phyloP scores from a whole-genome alignment of 2,329 filamentous ascomycete species.

The Coniochaeta ligniaria region DNA sequence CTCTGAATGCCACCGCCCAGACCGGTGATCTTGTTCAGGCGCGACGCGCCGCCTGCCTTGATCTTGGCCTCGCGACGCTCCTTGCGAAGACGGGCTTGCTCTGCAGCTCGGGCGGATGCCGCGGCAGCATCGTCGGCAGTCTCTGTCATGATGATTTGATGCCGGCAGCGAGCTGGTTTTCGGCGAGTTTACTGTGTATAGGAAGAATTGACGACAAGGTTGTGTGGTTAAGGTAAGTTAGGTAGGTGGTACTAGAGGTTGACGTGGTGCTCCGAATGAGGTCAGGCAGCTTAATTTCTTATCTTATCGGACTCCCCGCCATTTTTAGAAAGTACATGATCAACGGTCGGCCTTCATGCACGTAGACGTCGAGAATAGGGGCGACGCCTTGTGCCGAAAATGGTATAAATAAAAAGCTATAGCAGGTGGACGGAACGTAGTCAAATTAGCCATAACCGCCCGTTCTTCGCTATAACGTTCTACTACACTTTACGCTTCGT shows the following conservation, averaged over 20 bases:
- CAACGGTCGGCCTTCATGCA: no score
- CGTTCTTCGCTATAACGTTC: not conserved
- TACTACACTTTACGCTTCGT: not conserved
- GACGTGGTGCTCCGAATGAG: not conserved
- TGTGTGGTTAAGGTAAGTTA: no score
- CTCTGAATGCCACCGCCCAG: conserved; percentile 51
- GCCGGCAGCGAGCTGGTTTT: not conserved
- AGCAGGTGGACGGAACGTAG: not conserved
- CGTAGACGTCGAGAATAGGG: no score
- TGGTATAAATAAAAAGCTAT: no score
- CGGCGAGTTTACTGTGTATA: not conserved
- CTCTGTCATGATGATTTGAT: conserved; percentile 29
- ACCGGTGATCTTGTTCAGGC: conserved; percentile 69
- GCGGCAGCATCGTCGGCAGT: conserved; percentile 32
- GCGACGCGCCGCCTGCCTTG: conserved; percentile 59
- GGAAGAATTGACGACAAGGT: not conserved
- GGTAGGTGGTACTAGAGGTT: not conserved
- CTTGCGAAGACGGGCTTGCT: conserved; percentile 68
- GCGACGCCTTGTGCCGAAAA: no score
- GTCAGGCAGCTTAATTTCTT: conserved; percentile 8
- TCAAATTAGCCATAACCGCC: not conserved
- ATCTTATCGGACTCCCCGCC: conserved; percentile 12
- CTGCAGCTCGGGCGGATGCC: conserved; percentile 44
- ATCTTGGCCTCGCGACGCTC: conserved; percentile 77
- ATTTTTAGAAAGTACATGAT: no score